Evolutionary conservation across 768 basidiomycete species (phyloP).

Genomic region (Boletus reticulatus): DNA sequence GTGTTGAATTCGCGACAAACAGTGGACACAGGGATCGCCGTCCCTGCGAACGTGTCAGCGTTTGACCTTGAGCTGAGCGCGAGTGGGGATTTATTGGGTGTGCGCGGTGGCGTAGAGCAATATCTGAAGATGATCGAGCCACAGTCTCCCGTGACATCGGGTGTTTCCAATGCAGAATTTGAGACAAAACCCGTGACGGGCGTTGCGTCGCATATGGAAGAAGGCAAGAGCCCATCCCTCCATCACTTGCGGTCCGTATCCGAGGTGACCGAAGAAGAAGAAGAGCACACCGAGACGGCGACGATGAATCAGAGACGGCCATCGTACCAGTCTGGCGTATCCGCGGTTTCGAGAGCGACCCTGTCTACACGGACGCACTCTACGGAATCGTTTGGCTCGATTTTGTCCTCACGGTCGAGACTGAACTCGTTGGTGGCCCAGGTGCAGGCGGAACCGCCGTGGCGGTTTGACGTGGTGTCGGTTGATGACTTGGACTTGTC

Average conservation of each 20-base stretch:
- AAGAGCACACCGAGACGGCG: conserved; percentile 18
- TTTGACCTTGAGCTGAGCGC: conserved; percentile 67
- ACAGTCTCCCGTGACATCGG: conserved; percentile 22
- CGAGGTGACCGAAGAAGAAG: conserved; percentile 33
- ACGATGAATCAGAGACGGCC: conserved; percentile 10
- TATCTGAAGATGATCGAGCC: conserved; percentile 59
- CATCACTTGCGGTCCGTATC: conserved; percentile 30
- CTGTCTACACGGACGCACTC: conserved; percentile 31
- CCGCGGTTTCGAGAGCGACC: conserved; percentile 16
- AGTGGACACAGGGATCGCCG: conserved; percentile 35
- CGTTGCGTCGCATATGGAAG: not conserved
- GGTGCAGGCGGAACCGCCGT: conserved; percentile 43
- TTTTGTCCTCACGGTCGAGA: conserved; percentile 29
- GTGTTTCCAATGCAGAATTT: not conserved
- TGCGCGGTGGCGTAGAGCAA: conserved; percentile 62
- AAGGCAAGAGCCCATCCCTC: conserved; percentile 8
- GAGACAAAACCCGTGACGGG: not conserved
- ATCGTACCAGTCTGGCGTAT: conserved; percentile 25
- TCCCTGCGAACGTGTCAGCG: conserved; percentile 54
- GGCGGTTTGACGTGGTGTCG: conserved; percentile 70
- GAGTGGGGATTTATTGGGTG: conserved; percentile 58
- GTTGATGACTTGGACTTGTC: conserved; percentile 82
- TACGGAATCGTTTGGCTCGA: conserved; percentile 33
- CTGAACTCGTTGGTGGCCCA: conserved; percentile 33
- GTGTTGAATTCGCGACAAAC: conserved; percentile 55